Percentiles rank a stretch among this genome's conserved stretches.
Evolutionary conservation across 2,329 filamentous ascomycete genomes (phyloP).

Genomic region (Talaromyces islandicus): DNA sequence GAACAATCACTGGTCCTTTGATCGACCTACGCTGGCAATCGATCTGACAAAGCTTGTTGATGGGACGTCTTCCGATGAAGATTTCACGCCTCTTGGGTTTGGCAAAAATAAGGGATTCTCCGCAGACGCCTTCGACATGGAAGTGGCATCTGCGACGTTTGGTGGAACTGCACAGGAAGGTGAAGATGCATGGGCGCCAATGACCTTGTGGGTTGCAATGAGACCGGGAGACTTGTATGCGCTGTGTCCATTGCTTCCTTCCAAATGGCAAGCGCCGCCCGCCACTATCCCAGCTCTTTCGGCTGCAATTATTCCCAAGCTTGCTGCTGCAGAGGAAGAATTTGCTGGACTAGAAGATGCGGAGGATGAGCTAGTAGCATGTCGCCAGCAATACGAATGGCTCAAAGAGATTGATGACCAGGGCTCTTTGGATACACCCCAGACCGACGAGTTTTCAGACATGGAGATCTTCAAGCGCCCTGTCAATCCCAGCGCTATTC

Average conservation of each 20-base stretch:
- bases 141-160: conserved; percentile 86
- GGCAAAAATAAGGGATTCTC: conserved; percentile 77
- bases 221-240: conserved; percentile 88
- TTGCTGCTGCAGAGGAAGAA: conserved; percentile 41
- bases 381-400: conserved; percentile 56
- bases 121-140: conserved; percentile 85
- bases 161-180: conserved; percentile 60
- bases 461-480: conserved; percentile 54
- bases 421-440: conserved; percentile 40
- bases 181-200: conserved; percentile 74
- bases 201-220: conserved; percentile 98
- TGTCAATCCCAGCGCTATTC: conserved; percentile 47
- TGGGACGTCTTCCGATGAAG: conserved; percentile 72
- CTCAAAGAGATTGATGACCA: conserved; percentile 51
- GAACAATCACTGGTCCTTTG: conserved; percentile 81
- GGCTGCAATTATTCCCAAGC: conserved; percentile 72
- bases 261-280: conserved; percentile 73
- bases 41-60: conserved; percentile 86
- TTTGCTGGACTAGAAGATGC: conserved; percentile 24
- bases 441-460: conserved; percentile 33
- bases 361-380: conserved; percentile 41
- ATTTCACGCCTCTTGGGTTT: conserved; percentile 70
- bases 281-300: conserved; percentile 76
- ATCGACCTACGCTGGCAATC: conserved; percentile 72
- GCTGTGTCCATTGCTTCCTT: conserved; percentile 80